phyloP scores from a whole-genome alignment of 2,329 filamentous ascomycete species.

The Diplodia scrobiculata region DNA sequence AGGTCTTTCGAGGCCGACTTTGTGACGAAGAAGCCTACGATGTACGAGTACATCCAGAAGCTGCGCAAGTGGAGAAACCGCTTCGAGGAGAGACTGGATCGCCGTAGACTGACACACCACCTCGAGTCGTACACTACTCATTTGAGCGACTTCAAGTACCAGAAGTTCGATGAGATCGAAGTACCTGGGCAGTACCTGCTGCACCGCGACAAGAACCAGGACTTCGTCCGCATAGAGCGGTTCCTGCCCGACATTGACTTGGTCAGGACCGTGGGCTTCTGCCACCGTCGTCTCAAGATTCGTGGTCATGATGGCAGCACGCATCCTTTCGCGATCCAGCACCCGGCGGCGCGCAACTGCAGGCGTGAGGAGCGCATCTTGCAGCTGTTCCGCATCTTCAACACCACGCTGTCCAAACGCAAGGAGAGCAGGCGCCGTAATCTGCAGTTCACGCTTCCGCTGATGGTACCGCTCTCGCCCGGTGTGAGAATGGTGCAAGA shows the following conservation, averaged over 20 bases:
- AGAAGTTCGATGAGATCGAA: constrained; percentile 98
- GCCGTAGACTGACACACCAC: constrained; percentile 69
- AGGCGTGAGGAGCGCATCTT: constrained; percentile 91
- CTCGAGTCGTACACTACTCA: constrained; percentile 87
- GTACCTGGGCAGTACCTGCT: constrained; percentile 95
- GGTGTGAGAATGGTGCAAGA: constrained; percentile 96
- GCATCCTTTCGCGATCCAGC: constrained; percentile 95
- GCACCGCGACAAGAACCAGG: constrained; percentile 98
- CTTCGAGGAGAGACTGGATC: constrained; percentile 95
- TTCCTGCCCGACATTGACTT: constrained; percentile 95
- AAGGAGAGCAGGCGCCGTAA: constrained; percentile 95
- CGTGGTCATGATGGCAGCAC: constrained; percentile 95
- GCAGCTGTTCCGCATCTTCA: constrained; percentile 96
- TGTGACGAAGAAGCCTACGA: constrained; percentile 89
- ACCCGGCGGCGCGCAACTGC: constrained; percentile 89
- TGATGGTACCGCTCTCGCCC: constrained; percentile 93
- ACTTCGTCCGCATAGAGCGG: constrained; percentile 95
- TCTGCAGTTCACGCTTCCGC: constrained; percentile 89
- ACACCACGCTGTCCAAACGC: constrained; percentile 84
- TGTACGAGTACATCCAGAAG: constrained; percentile 98
- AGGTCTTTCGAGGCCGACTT: constrained; percentile 98
- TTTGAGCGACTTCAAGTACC: constrained; percentile 93
- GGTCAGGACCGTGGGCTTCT: constrained; percentile 85
- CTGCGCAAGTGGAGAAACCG: constrained; percentile 94
- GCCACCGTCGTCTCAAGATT: constrained; percentile 90